Evolutionary conservation across 169 alveolate species (phyloP), one percentile per base, ranked within the genome.

Genomic region (Plasmodium ovale): DNA sequence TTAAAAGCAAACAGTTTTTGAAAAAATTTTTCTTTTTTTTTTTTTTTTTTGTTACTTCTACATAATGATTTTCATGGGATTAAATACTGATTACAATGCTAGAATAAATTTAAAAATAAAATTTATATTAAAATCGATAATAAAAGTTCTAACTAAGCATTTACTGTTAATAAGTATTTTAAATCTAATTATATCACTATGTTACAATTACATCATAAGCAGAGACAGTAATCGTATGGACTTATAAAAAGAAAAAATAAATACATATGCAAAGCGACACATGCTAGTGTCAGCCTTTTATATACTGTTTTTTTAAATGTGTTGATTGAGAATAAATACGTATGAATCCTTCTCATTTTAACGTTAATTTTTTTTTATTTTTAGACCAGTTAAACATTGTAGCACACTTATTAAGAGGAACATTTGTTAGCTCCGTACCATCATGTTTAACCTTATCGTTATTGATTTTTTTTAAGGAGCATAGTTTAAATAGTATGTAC

Each of bases 41-140:
- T 74, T 65, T 72, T n/a, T n/a, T n/a, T n/a, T n/a, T n/a, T n/a
- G n/a, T n/a, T n/a, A n/a, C n/a, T n/a, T 42, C 88, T 53, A 74
- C 88, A 74, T 74, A 59, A 74, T 74, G 88, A 74, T 74, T 74
- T 74, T 74, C 72, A 37, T 74, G 77, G 88, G 88, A 74, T 74
- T 74, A 60, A 74, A 60, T 74, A 60, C 77, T 74, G 88, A 74
- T 62, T 74, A 74, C 88, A 74, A 39, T 74, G 88, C 88, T 74
- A 59, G 88, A 74, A 74, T 74, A 74, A 74, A 60, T 54, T 74
- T 74, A 31, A 74, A 74, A 74, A 60, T 74, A 74, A 74, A 74
- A 74, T 74, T 74, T 74, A 74, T 74, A 60, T 58, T 74, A 25
- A 74, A 74, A 54, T 74, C 88, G 62, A 74, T 74, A 60, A 47